Percentiles rank a stretch among this genome's conserved stretches.
phyloP scores from a whole-genome alignment of 768 basidiomycete genomes.

The Amanita subjunquillea region DNA sequence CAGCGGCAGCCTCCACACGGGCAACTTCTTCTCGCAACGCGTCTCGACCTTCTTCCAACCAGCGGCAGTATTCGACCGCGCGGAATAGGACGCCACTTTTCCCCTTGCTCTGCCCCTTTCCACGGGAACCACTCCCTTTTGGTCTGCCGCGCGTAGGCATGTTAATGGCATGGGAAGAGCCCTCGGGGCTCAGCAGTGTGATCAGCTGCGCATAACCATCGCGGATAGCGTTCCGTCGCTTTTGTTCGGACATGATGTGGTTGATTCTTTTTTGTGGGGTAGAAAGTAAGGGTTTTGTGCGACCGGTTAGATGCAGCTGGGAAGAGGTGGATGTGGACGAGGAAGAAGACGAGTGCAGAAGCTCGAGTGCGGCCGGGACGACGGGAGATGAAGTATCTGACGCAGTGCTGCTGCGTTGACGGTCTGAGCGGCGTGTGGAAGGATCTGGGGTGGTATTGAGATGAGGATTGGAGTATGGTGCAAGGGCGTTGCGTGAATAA shows the following conservation, averaged over 20 bases:
- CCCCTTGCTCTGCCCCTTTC: constrained; percentile 65
- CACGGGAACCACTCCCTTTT: constrained; percentile 64
- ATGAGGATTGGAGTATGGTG: constrained; percentile 40
- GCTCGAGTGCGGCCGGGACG: constrained; percentile 1
- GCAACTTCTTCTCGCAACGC: constrained; percentile 60
- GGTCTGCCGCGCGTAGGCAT: constrained; percentile 74
- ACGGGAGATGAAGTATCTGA: constrained; percentile 20
- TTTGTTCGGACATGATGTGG: constrained; percentile 93
- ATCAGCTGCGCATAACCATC: constrained; percentile 86
- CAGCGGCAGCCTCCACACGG: constrained; percentile 57
- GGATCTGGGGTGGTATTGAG: constrained; percentile 32
- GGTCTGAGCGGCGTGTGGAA: constrained; percentile 22
- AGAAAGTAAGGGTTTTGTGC: constrained; percentile 59
- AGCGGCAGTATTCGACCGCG: constrained; percentile 76
- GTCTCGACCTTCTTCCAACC: constrained; percentile 77
- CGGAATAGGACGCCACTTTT: constrained; percentile 87
- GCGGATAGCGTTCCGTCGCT: constrained; percentile 84
- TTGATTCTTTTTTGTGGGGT: constrained; percentile 83
- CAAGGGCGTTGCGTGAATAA: constrained; percentile 12
- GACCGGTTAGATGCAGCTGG: constrained; percentile 15
- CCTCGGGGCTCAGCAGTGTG: constrained; percentile 70
- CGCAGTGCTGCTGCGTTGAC: constrained; percentile 15
- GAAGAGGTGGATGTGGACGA: constrained; percentile 9
- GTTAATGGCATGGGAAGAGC: constrained; percentile 51
- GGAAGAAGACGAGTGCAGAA: constrained; percentile 11